Evolutionary conservation across 345 rosid genomes (phyloP).

Genomic region (Lepidium sativum): DNA sequence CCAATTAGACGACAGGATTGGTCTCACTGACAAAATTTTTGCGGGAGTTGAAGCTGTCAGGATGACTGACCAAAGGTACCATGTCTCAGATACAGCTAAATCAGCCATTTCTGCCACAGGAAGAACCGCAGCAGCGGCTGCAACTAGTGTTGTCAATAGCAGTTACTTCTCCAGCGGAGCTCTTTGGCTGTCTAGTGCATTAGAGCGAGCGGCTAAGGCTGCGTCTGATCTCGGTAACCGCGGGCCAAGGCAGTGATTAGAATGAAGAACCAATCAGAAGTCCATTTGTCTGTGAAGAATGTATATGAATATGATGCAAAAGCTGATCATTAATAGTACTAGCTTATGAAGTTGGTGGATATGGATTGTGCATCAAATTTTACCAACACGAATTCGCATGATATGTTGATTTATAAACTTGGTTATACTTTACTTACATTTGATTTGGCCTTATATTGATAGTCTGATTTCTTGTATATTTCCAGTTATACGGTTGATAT

Average conservation of each 20-base stretch:
- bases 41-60: constrained; percentile 65
- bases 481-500: neutral
- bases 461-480: neutral
- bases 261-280: neutral
- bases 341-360: neutral
- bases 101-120: constrained; percentile 66
- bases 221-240: constrained; percentile 59
- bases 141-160: constrained; percentile 54
- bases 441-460: neutral
- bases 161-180: constrained; percentile 77
- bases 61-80: constrained; percentile 53
- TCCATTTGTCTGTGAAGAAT: constrained; percentile 6
- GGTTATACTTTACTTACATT: neutral
- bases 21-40: constrained; percentile 58
- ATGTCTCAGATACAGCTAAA: constrained; percentile 50
- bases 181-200: constrained; percentile 65
- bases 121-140: constrained; percentile 60
- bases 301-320: neutral
- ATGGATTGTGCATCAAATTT: neutral
- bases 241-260: constrained; percentile 23
- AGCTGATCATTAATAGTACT: neutral
- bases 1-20: constrained; percentile 50
- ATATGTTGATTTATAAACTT: neutral
- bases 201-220: constrained; percentile 58
- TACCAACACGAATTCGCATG: neutral